Evolutionary conservation across 108 stramenopile genomes (phyloP).

Genomic region (Nannochloropsis granulata): DNA sequence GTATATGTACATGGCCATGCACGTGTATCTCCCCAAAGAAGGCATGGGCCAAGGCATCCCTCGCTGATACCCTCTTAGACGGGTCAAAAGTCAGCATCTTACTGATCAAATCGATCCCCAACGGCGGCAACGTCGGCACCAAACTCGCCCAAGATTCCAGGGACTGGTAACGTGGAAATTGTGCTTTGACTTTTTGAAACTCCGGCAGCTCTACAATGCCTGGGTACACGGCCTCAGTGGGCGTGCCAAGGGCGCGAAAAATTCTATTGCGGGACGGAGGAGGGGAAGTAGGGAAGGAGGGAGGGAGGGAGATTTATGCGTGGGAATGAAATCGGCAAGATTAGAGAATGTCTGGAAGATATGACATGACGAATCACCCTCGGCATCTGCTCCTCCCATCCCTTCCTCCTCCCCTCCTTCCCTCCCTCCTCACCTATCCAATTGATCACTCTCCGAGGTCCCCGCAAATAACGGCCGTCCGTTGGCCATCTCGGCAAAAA

Average conservation of each 20-base stretch:
- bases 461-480: constrained; percentile 63
- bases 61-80: constrained; percentile 62
- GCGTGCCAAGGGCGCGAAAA: constrained; percentile 88
- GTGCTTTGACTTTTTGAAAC: constrained; percentile 43
- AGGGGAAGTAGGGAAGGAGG: not conserved
- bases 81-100: constrained; percentile 87
- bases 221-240: constrained; percentile 69
- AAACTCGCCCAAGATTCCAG: constrained; percentile 55
- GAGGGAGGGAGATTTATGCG: not conserved
- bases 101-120: constrained; percentile 15
- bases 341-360: too few relatives aligned
- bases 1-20: not conserved
- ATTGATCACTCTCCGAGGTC: constrained; percentile 81
- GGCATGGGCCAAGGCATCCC: constrained; percentile 78
- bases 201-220: constrained; percentile 75
- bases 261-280: constrained; percentile 60
- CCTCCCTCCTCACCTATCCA: not conserved
- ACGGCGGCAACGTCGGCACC: constrained; percentile 54
- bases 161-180: not conserved
- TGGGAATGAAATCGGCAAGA: too few relatives aligned
- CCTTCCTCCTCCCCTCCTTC: not conserved
- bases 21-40: constrained; percentile 65
- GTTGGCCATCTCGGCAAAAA: constrained; percentile 94
- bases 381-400: not conserved
- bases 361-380: not conserved